phyloP scores from a whole-genome alignment of 495 filamentous ascomycete genomes.

The Trichoderma erinaceum region DNA sequence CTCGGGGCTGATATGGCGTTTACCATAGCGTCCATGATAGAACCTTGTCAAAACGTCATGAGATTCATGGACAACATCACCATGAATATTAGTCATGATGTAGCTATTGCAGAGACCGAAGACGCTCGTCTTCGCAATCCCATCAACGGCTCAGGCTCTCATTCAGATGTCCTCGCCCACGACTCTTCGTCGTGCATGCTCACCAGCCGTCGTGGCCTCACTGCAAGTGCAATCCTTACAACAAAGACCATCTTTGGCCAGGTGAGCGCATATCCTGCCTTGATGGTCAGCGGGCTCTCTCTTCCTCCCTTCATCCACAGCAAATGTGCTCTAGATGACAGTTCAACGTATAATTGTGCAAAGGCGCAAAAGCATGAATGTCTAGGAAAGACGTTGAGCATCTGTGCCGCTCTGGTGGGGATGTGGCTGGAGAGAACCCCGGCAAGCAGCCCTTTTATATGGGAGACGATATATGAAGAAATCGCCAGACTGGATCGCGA shows the following conservation, averaged over 20 bases:
- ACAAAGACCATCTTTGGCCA: slow-evolving; percentile 10
- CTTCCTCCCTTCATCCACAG: slow-evolving; percentile 13
- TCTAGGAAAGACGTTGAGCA: neutral
- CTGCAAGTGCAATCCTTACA: neutral
- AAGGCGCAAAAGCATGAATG: neutral
- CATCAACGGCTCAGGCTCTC: neutral
- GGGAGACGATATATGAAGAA: slow-evolving; percentile 15
- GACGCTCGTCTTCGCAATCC: neutral
- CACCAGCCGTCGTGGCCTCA: neutral
- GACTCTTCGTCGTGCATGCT: neutral
- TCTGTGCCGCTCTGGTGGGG: neutral
- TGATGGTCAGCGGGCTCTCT: slow-evolving; percentile 7
- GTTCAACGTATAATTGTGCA: neutral
- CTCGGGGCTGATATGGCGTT: neutral
- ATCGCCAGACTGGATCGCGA: neutral
- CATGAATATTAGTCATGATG: neutral
- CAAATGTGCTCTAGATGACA: neutral
- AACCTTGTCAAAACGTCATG: neutral
- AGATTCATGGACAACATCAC: neutral
- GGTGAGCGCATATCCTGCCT: neutral
- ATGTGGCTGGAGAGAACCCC: slow-evolving; percentile 11
- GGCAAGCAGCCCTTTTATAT: slow-evolving; percentile 4
- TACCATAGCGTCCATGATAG: neutral
- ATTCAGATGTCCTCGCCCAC: neutral
- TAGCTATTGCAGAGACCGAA: neutral